phyloP scores from a whole-genome alignment of 1,284 basidiomycete genomes.

The Pisolithus thermaeus region DNA sequence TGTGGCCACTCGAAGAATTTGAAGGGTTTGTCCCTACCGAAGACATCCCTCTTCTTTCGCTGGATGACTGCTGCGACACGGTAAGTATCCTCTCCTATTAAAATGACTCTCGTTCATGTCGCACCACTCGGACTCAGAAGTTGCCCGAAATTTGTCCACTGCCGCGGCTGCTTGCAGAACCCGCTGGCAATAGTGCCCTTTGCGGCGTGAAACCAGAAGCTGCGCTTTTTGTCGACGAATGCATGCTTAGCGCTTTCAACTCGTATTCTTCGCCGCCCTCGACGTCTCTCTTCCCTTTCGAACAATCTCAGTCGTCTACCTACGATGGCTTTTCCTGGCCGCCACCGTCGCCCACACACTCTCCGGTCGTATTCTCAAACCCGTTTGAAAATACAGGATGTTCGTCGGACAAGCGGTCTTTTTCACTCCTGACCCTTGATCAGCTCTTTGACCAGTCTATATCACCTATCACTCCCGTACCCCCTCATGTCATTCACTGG shows the following conservation, averaged over 20 bases:
- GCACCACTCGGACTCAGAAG: constrained; percentile 9
- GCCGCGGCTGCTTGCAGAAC: constrained; percentile 19
- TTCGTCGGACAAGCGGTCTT: constrained; percentile 2
- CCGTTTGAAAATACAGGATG: constrained; percentile 21
- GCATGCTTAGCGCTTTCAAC: constrained; percentile 18
- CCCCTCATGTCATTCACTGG: not conserved
- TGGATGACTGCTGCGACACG: constrained; percentile 15
- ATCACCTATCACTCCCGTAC: constrained; percentile 14
- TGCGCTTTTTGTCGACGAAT: constrained; percentile 21
- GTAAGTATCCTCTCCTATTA: constrained; percentile 11
- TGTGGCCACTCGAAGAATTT: constrained; percentile 7
- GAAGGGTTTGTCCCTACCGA: constrained; percentile 33
- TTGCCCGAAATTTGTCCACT: not conserved
- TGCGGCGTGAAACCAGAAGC: constrained; percentile 29
- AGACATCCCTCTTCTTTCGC: constrained; percentile 36
- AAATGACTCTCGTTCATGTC: constrained; percentile 9
- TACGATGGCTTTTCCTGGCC: not conserved
- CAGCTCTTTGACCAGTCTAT: constrained; percentile 26
- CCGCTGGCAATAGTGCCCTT: constrained; percentile 19
- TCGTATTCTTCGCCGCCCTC: not conserved
- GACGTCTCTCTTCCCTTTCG: constrained; percentile 6
- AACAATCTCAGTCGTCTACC: constrained; percentile 8
- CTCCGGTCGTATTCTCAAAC: constrained; percentile 27
- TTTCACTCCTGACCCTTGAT: constrained; percentile 20
- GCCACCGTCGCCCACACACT: constrained; percentile 10